phyloP scores from a whole-genome alignment of 176 grass and related monocot genomes.

The Tuctoria greenei region DNA sequence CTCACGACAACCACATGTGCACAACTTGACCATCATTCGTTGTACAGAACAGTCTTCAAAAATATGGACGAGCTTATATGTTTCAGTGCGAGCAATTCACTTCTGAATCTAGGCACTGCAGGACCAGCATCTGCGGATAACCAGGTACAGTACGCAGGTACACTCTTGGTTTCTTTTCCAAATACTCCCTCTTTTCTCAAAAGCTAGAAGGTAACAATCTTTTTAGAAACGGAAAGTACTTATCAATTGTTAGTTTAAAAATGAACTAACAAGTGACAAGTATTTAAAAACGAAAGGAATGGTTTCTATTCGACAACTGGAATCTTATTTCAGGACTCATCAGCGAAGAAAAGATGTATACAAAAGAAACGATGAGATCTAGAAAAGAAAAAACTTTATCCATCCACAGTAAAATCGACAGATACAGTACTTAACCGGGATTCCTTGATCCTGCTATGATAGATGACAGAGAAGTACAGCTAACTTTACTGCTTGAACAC shows the following conservation, averaged over 20 bases:
- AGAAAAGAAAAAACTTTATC: neutral
- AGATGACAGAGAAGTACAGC: neutral
- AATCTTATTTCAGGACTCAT: slow-evolving; percentile 38
- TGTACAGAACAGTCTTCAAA: neutral
- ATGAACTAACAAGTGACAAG: too few species aligned
- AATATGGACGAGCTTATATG: neutral
- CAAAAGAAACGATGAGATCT: slow-evolving; percentile 5
- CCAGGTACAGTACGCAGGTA: neutral
- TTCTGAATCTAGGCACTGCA: neutral
- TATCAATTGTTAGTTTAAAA: too few species aligned
- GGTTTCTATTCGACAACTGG: neutral
- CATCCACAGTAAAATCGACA: neutral
- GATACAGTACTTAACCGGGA: neutral
- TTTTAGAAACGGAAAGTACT: too few species aligned
- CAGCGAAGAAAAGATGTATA: slow-evolving; percentile 21
- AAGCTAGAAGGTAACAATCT: too few species aligned
- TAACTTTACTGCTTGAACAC: neutral
- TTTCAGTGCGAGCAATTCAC: too few species aligned
- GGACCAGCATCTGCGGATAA: neutral
- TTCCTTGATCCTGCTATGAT: slow-evolving; percentile 11
- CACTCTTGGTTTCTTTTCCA: too few species aligned
- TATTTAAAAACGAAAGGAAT: too few species aligned
- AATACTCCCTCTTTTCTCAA: too few species aligned
- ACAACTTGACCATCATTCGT: neutral
- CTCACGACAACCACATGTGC: neutral